Percentiles rank a stretch among this genome's conserved stretches.
Evolutionary conservation across 192 early-diverging fungal genomes (phyloP).

Genomic region (Backusella mclennaniae): DNA sequence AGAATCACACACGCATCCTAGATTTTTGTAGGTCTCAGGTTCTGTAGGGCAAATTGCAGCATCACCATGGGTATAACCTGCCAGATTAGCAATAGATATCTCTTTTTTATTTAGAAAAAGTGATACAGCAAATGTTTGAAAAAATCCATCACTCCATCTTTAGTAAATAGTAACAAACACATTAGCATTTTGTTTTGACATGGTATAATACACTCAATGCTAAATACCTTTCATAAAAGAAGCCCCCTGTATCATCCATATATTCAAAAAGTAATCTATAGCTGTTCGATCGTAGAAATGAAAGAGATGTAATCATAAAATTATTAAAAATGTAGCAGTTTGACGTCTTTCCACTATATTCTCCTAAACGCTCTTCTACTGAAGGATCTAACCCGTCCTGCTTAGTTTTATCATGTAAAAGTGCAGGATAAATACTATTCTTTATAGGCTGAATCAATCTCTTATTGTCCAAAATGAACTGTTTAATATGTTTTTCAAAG

Average conservation of each 20-base stretch:
- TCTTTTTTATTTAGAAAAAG: constrained; percentile 59
- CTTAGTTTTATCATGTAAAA: constrained; percentile 42
- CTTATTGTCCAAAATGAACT: constrained; percentile 47
- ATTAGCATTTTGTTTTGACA: not conserved
- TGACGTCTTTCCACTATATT: constrained; percentile 48
- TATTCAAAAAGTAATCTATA: constrained; percentile 70
- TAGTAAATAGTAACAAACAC: not conserved
- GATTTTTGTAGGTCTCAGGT: not conserved
- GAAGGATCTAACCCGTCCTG: too few species aligned
- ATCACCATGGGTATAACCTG: constrained; percentile 60
- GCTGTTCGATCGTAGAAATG: constrained; percentile 63
- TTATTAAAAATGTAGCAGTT: constrained; percentile 75
- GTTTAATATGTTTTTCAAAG: constrained; percentile 58
- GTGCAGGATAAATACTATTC: constrained; percentile 40
- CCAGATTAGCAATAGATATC: constrained; percentile 67
- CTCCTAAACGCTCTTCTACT: not conserved
- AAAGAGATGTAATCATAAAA: constrained; percentile 78
- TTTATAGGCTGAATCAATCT: constrained; percentile 35
- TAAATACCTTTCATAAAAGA: constrained; percentile 75
- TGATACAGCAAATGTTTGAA: constrained; percentile 61
- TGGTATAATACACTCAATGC: not conserved
- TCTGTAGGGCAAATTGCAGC: constrained; percentile 67
- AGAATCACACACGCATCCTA: constrained; percentile 13
- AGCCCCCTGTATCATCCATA: constrained; percentile 76
- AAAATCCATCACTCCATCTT: constrained; percentile 67